Base-by-base conservation (phyloP, 345 rosid species). In the Sonneratia caseolaris region DNA sequence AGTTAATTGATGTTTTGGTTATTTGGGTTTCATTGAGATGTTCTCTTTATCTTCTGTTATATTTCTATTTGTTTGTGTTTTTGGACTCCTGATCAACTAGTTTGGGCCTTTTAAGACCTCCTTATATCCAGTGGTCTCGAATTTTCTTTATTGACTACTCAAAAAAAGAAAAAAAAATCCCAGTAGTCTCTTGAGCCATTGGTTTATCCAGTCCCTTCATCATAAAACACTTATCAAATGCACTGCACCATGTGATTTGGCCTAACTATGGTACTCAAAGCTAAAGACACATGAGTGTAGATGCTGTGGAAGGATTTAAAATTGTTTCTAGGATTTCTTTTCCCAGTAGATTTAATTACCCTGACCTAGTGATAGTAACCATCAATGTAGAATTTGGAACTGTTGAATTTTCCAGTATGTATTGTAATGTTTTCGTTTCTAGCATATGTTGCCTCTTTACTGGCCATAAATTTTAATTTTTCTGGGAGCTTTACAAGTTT, bases 1-100 rank as follows among this genome's bases (percentile, higher is more conserved):
- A 89, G 97, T 84, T 55, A 40, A 42, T 70, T 38, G 35, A 62
- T 1, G 11, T 12, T 61, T 61, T 8, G 19, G 56, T 61, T 55
- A 4, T 55, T 49, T 3, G 45, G 45, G 45, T 55, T 53, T 53
- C 59, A 55, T 55, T 21, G 16, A 4, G 1, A 21, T 55, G 61
- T 19, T 21, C 55, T 49, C 2, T 49, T 49, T 12, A 49, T 49
- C 55, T 49, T 49, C 55, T 48, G 16, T 13, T 12, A 8, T 15
- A 4, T 12, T 49, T 14, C 0, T 12, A 16, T 49, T 3, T 49
- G 16, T 15, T 49, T 27, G 18, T 49, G 1, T 49, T 12, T 15
- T 49, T 14, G 16, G 19, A 27, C 4, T 12, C 19, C 15, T 49
- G 19, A 19, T 49, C 55, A 49, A 49, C 16, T 49, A 14, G 49